Conservation (phyloP, 768 basidiomycete species). For the Pisolithus tinctorius region DNA sequence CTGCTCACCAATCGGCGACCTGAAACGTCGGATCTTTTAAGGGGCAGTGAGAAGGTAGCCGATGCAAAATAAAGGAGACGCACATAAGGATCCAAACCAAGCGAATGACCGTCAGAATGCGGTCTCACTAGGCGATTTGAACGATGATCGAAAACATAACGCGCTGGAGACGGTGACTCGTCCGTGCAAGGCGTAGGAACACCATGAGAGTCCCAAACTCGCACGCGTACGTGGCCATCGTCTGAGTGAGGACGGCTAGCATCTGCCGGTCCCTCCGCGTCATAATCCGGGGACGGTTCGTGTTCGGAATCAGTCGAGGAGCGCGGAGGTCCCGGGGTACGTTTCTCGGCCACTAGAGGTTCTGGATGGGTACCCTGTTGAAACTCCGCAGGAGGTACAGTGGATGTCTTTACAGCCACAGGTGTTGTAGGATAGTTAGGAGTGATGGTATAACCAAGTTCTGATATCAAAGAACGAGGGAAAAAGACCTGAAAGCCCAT, state of each 20-base stretch:
- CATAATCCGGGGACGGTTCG: constrained; percentile 34
- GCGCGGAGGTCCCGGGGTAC: constrained; percentile 10
- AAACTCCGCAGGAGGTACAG: constrained; percentile 18
- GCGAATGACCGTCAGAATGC: constrained; percentile 22
- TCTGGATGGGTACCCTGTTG: constrained; percentile 1
- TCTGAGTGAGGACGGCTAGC: constrained; percentile 8
- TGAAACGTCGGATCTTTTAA: constrained; percentile 25
- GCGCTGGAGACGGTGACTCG: constrained; percentile 9
- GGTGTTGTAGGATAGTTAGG: constrained; percentile 22
- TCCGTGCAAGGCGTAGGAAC: constrained; percentile 4
- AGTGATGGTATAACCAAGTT: constrained; percentile 48
- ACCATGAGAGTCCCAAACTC: constrained; percentile 13
- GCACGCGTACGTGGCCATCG: constrained; percentile 21
- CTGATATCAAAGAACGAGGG: constrained; percentile 62
- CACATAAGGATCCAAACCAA: constrained; percentile 25
- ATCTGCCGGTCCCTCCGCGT: constrained; percentile 26
- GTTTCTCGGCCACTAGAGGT: constrained; percentile 18
- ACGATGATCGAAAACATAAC: constrained; percentile 22
- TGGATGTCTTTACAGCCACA: constrained; percentile 21
- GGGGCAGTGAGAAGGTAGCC: constrained; percentile 3
- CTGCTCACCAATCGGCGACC: constrained; percentile 26
- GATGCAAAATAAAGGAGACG: constrained; percentile 2
- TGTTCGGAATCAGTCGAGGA: constrained; percentile 19
- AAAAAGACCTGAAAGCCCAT: constrained; percentile 55
- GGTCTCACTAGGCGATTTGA: constrained; percentile 24